These are phyloP conservation scores for Mycena amicta DNA, from an alignment of 768 basidiomycete species.

Conservation along the genomic window DNA sequence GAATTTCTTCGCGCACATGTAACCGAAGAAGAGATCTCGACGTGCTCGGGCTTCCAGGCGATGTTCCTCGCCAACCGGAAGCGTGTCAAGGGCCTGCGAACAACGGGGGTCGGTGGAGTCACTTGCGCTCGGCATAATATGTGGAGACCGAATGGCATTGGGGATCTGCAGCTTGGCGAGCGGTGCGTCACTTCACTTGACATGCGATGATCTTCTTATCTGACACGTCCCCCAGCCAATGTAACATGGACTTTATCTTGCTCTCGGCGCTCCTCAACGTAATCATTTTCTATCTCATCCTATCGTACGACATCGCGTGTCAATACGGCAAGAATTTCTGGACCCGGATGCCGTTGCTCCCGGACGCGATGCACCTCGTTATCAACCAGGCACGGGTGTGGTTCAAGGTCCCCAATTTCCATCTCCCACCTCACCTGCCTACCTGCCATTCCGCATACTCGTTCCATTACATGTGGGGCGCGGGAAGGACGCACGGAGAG, in stretches of 20 bases:
- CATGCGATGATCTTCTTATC: background rate
- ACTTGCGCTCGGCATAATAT: constrained; percentile 18
- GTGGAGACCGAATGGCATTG: constrained; percentile 16
- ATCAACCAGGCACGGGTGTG: background rate
- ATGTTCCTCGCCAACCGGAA: constrained; percentile 4
- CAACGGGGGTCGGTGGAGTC: constrained; percentile 9
- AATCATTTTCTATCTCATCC: background rate
- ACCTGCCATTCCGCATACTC: constrained; percentile 19
- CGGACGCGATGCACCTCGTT: background rate
- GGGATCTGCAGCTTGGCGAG: constrained; percentile 24
- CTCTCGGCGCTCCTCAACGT: background rate
- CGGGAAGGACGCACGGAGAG: constrained; percentile 27
- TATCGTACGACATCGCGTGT: constrained; percentile 28
- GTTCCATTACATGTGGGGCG: constrained; percentile 9
- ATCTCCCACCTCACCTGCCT: constrained; percentile 17
- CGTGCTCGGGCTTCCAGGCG: constrained; percentile 13
- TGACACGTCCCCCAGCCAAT: background rate
- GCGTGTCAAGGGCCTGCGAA: constrained; percentile 11
- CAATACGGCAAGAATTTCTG: constrained; percentile 23
- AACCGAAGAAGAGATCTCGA: constrained; percentile 11
- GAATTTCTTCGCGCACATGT: background rate
- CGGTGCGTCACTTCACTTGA: constrained; percentile 7
- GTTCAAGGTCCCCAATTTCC: constrained; percentile 29
- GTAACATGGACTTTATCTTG: constrained; percentile 12
- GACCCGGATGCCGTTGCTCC: constrained; percentile 1